Base-by-base conservation (phyloP, 139 green algal genomes). In the Tetraselmis striata region DNA sequence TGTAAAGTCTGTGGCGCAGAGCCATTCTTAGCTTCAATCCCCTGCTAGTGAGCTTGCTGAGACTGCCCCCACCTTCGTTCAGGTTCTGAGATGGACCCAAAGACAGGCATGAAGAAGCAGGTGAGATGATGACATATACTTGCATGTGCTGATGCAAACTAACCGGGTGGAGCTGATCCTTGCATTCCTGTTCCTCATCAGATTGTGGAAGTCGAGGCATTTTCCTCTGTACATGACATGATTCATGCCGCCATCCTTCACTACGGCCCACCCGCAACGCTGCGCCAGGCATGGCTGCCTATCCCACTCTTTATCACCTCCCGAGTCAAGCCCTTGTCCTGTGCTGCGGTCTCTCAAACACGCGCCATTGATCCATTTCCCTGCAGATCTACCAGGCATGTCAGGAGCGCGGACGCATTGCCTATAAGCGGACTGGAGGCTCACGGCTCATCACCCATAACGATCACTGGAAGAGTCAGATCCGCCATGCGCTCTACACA, bases 401-500 rank as follows among this genome's bases (percentile, higher is more conserved):
- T 75, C 77, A 90, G 79, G 26, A 31, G 30, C 59, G 84, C 28
- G 89, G 89, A 1, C 87, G 89, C 29, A 92, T 93, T 28, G 89
- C 89, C 25, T 93, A 93, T 83, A 89, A 89, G 79, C 84, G 87
- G 1, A 84, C 89, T 26, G 87, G 84, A 2, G 89, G 89, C 5
- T 92, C 87, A 2, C 87, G 89, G n/a, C 81, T 93, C 76, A 93
- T 93, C 84, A 91, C 89, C 29, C 77, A 85, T 79, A 92, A 92
- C 74, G 89, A 93, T 31, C 89, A 93, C 89, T 93, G 89, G 89
- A 93, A 93, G 83, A 88, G 81, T 83, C 89, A 93, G 82, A 90
- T 93, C 2, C 81, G 89, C n/a, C 89, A 93, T 77, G 87, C 89
- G 28, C 84, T 93, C 24, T 93, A 93, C 86, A 93, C 89, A 0